phyloP scores from a whole-genome alignment of 192 early-diverging fungal species.

The Coemansia sp. region DNA sequence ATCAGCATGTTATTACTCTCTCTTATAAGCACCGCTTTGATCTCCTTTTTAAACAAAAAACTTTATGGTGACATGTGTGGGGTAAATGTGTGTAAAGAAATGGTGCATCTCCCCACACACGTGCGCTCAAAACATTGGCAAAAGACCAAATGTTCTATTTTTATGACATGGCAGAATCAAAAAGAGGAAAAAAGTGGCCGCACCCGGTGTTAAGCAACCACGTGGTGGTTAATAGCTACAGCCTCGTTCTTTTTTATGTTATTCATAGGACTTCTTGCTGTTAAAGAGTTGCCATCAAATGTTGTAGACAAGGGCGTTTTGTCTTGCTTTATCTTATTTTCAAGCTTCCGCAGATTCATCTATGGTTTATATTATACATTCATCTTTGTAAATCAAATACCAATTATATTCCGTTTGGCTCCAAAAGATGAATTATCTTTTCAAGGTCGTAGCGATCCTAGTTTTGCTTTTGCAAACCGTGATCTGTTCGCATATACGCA shows the following conservation, averaged over 20 bases:
- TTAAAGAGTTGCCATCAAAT: not conserved
- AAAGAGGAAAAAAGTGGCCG: not conserved
- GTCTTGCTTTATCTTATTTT: no score
- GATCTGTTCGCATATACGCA: slow-evolving; percentile 40
- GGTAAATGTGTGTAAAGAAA: not conserved
- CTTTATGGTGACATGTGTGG: not conserved
- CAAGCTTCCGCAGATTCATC: no score
- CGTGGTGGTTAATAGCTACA: not conserved
- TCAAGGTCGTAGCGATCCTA: slow-evolving; percentile 13
- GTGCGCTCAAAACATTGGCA: not conserved
- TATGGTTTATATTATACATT: no score
- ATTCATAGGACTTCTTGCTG: not conserved
- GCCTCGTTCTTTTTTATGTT: not conserved
- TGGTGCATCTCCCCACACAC: not conserved
- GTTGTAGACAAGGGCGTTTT: no score
- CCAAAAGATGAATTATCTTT: slow-evolving; percentile 21
- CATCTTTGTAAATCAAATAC: not conserved
- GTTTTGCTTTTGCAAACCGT: slow-evolving; percentile 15
- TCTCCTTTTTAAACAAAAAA: no score
- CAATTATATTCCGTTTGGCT: not conserved
- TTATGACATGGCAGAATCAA: not conserved
- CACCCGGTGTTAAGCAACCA: not conserved
- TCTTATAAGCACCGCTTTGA: no score
- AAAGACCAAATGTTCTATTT: slow-evolving; percentile 8
- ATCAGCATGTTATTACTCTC: not conserved